Evolutionary conservation across 177 flowering plant genomes (phyloP), one percentile per base, ranked within the genome.

Genomic region (Vitis hybrid): DNA sequence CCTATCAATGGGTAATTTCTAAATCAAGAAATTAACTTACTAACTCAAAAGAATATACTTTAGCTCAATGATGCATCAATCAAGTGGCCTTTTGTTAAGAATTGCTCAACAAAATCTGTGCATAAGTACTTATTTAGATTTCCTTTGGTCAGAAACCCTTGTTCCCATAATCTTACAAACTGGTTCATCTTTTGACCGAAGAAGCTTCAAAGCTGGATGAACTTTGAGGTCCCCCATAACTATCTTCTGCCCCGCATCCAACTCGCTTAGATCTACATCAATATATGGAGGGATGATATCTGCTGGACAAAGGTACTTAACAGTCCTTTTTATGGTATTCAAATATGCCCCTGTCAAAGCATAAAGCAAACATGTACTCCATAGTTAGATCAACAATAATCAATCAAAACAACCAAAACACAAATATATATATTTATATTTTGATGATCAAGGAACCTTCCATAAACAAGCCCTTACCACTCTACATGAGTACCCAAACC

Each of bases 211-310:
- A 55, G 88, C 95, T 6, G 98, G 99, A 78, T 96, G 99, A 75
- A 90, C 97, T 62, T 85, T 90, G 73, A 96, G 97, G 72, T 96
- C 97, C 64, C 85, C 83, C 77, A 84, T 80, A 11, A 85, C 71
- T 66, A 96, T 49, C 79, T 89, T 94, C 68, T 96, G 88, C n/a
- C 93, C 95, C 7, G 84, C 97, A 64, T 96, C 98, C 81, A 96
- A 74, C 82, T 92, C 95, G 57, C 98, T 96, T 26, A 96, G 71
- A 85, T 96, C 99, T 61, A 96, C 98, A 31, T 96, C 99, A 66
- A 96, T 94, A 67, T 83, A 94, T 1, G 99, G 98, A 51, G 99
- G 99, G 62, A 96, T 84, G 15, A 93, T 62, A 69, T 92, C 98
- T 0, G 97, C 97, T 1, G 99, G 99, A 78, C 99, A 96, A 64